Conservation (phyloP, 495 filamentous ascomycete genomes). For the Penicillium goetzii region DNA sequence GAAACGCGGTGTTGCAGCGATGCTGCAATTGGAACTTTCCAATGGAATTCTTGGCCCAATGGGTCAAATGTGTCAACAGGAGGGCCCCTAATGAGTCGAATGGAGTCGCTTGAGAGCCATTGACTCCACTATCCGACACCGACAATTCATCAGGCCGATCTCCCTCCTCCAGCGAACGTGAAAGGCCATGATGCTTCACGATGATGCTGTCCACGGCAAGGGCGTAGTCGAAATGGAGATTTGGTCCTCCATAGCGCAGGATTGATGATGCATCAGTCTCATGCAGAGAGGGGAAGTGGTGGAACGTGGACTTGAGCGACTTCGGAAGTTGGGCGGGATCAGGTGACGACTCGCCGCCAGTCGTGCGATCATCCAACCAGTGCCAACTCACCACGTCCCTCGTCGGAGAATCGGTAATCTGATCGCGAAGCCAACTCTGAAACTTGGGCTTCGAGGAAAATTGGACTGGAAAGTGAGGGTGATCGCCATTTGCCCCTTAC, state of each 20-base stretch:
- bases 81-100: conserved; percentile 19
- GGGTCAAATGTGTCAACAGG: conserved; percentile 17
- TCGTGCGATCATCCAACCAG: conserved; percentile 23
- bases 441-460: background rate
- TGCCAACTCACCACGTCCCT: conserved; percentile 22
- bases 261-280: conserved; percentile 14
- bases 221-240: conserved; percentile 29
- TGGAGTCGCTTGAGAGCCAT: conserved; percentile 20
- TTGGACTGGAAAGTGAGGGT: background rate
- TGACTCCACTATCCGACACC: conserved; percentile 35
- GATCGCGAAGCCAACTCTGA: conserved; percentile 9
- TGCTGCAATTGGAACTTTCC: conserved; percentile 9
- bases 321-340: conserved; percentile 11
- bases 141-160: conserved; percentile 33
- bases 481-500: background rate
- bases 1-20: conserved; percentile 12
- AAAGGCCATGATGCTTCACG: conserved; percentile 8
- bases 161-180: background rate
- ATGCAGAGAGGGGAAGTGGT: conserved; percentile 18
- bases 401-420: conserved; percentile 16
- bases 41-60: conserved; percentile 13
- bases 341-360: conserved; percentile 18
- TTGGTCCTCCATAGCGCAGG: conserved; percentile 8
- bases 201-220: conserved; percentile 21
- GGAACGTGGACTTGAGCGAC: conserved; percentile 11